A percentile compares a stretch with the other conserved stretches of the same genome.
phyloP scores from a whole-genome alignment of 495 filamentous ascomycete species.

The Aspergillus ellipticus region DNA sequence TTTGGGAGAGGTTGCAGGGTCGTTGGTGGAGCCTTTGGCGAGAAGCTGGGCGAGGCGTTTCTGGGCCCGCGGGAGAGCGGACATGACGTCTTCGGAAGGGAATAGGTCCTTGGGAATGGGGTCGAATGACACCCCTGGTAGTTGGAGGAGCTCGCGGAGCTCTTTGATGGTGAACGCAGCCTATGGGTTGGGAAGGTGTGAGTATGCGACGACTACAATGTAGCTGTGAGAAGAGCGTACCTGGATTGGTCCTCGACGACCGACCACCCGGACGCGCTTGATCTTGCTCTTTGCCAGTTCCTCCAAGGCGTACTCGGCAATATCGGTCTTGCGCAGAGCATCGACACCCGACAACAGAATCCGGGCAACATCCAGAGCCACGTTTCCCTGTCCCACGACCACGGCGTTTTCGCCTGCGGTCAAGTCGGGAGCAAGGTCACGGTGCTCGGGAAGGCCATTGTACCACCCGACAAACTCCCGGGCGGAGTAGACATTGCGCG shows the following conservation, averaged over 20 bases:
- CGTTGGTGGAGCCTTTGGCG: conserved; percentile 60
- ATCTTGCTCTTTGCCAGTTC: conserved; percentile 68
- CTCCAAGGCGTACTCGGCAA: conserved; percentile 77
- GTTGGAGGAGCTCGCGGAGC: conserved; percentile 75
- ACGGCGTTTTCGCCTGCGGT: conserved; percentile 77
- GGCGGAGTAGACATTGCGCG: conserved; percentile 78
- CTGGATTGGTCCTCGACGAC: conserved; percentile 84
- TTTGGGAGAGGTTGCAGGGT: conserved; percentile 46
- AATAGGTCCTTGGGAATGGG: conserved; percentile 61
- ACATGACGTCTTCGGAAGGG: conserved; percentile 51
- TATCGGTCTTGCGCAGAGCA: conserved; percentile 75
- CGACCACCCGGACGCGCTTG: conserved; percentile 77
- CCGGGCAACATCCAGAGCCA: conserved; percentile 88
- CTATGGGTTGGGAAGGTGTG: conserved; percentile 29
- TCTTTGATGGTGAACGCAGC: conserved; percentile 95
- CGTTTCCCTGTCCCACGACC: conserved; percentile 92
- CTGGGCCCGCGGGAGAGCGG: conserved; percentile 64
- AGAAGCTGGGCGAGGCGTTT: conserved; percentile 78
- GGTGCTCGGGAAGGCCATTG: conserved; percentile 86
- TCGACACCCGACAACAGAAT: conserved; percentile 76
- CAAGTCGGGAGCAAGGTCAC: conserved; percentile 71
- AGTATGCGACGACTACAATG: conserved; percentile 25
- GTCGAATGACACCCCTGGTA: conserved; percentile 70
- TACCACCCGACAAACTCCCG: conserved; percentile 98
- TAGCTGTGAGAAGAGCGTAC: conserved; percentile 69